phyloP scores from a whole-genome alignment of 768 basidiomycete species.

The Leucosporidium creatinivorum region DNA sequence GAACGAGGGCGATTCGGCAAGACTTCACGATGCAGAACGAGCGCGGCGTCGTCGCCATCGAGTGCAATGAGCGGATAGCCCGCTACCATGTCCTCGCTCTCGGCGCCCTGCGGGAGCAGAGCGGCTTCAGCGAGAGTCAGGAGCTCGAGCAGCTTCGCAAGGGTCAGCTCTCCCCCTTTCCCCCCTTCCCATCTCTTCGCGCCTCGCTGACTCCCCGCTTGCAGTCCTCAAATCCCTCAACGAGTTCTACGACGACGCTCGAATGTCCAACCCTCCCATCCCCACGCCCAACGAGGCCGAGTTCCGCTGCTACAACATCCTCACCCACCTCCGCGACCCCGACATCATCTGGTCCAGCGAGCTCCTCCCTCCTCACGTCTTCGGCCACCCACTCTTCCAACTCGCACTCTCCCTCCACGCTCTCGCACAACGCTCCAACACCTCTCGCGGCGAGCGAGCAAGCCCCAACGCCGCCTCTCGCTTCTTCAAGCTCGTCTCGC shows the following conservation, averaged over 20 bases:
- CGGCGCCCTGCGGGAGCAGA: constrained; percentile 51
- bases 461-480: constrained; percentile 49
- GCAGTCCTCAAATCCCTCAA: constrained; percentile 83
- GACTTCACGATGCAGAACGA: constrained; percentile 92
- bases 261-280: constrained; percentile 49
- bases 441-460: constrained; percentile 38
- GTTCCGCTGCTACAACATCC: constrained; percentile 89
- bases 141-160: constrained; percentile 89
- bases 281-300: constrained; percentile 69
- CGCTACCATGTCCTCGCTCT: constrained; percentile 84
- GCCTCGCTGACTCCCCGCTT: neutral
- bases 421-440: constrained; percentile 68
- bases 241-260: constrained; percentile 83
- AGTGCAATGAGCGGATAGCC: constrained; percentile 86
- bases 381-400: constrained; percentile 66
- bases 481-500: constrained; percentile 64
- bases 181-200: constrained; percentile 2
- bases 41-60: constrained; percentile 67
- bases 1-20: constrained; percentile 78
- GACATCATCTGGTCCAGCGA: constrained; percentile 39
- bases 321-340: constrained; percentile 79
- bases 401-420: constrained; percentile 72
- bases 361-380: constrained; percentile 51
- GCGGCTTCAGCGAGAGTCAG: constrained; percentile 57
- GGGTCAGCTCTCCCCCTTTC: constrained; percentile 50